Conservation (phyloP, 2,329 filamentous ascomycete genomes). For the Exophiala spinifera region DNA sequence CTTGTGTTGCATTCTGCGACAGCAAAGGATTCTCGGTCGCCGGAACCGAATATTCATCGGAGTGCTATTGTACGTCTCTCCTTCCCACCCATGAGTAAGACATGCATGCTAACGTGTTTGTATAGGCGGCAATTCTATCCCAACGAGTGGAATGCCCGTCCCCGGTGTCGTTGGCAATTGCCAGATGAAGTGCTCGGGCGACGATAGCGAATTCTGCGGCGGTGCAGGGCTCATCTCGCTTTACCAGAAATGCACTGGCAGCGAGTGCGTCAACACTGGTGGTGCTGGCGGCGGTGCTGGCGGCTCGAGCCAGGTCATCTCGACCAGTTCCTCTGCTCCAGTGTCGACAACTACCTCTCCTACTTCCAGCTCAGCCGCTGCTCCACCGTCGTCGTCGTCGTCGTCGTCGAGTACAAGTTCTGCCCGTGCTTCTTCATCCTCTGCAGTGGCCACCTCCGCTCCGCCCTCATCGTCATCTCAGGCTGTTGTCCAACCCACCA, state of each 20-base stretch:
- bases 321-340: constrained; percentile 4
- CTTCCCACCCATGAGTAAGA: background rate
- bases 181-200: constrained; percentile 30
- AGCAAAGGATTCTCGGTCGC: constrained; percentile 34
- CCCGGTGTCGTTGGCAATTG: constrained; percentile 30
- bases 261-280: constrained; percentile 22
- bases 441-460: too few relatives aligned
- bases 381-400: too few relatives aligned
- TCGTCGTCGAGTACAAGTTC: too few relatives aligned
- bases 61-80: constrained; percentile 28
- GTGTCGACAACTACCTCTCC: background rate
- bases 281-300: constrained; percentile 4
- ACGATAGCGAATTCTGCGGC: constrained; percentile 30
- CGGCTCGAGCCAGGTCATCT: constrained; percentile 5
- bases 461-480: constrained; percentile 3
- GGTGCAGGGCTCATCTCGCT: constrained; percentile 27
- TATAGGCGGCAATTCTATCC: constrained; percentile 26
- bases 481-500: constrained; percentile 7
- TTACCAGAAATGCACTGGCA: constrained; percentile 31
- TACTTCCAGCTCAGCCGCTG: background rate
- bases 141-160: constrained; percentile 25
- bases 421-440: background rate
- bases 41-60: constrained; percentile 32
- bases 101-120: constrained; percentile 3
- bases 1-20: constrained; percentile 34